These are phyloP conservation scores for Backusella morwellensis DNA, from an alignment of 192 early-diverging fungal species.

Conservation along the genomic window DNA sequence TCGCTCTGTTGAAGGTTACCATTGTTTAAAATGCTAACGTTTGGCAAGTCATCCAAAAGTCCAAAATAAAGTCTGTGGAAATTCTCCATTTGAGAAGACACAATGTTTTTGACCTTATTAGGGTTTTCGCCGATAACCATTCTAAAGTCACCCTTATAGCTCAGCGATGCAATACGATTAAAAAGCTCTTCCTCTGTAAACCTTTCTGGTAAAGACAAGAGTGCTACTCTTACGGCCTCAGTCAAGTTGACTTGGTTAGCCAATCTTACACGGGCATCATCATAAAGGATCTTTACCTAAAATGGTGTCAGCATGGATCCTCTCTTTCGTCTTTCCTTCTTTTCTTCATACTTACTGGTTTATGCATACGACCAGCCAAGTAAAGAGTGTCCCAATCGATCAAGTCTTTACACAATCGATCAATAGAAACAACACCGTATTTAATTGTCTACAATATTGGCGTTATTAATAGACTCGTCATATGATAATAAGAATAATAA, in stretches of 20 bases:
- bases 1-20: slow-evolving; percentile 51
- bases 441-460: slow-evolving; percentile 64
- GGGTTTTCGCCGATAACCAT: slow-evolving; percentile 94
- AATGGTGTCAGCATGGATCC: neutral
- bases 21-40: slow-evolving; percentile 36
- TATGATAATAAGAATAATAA: slow-evolving; percentile 1
- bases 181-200: slow-evolving; percentile 86
- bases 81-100: slow-evolving; percentile 67
- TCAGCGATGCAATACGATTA: slow-evolving; percentile 77
- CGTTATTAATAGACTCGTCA: neutral
- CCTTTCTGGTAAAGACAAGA: slow-evolving; percentile 78
- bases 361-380: slow-evolving; percentile 95
- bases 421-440: slow-evolving; percentile 96
- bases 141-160: slow-evolving; percentile 92
- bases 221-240: slow-evolving; percentile 77
- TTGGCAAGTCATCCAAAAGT: slow-evolving; percentile 49
- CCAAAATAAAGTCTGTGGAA: slow-evolving; percentile 57
- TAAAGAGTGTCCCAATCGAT: slow-evolving; percentile 96
- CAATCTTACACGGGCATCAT: slow-evolving; percentile 70
- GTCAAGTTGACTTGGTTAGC: slow-evolving; percentile 85
- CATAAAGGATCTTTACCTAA: slow-evolving; percentile 72
- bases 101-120: slow-evolving; percentile 93
- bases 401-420: slow-evolving; percentile 82
- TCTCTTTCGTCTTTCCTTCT: no score
- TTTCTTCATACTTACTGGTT: slow-evolving; percentile 65